Evolutionary conservation across 495 filamentous ascomycete species (phyloP), one percentile per base, ranked within the genome.

Genomic region (Neurospora africana): DNA sequence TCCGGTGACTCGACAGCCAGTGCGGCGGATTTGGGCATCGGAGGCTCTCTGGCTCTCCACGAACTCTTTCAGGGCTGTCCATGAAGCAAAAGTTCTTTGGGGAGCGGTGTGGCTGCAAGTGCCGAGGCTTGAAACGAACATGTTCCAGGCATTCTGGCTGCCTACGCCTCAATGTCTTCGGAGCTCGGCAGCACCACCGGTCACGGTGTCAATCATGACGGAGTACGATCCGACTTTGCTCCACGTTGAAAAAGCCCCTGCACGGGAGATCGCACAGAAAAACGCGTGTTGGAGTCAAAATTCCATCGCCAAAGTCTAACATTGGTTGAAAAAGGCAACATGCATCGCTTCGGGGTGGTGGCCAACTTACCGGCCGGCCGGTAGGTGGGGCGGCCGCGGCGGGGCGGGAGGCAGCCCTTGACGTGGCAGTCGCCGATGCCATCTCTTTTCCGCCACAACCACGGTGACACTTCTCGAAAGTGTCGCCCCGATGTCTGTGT

Each of bases 401-500:
- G 47, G 36, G 21, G 68, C 68, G 68, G 72, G 71, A 73, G 72
- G 72, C 72, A 73, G 68, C 72, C 72, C 27, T 73, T 73, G 72
- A 73, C 72, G 72, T 73, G 72, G 68, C 72, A 70, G 39, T 43
- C 70, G 27, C 53, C 53, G 53, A 33, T 61, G 53, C 53, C 27
- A 33, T 61, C 53, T 61, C 21, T 33, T 61, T 61, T 61, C 53
- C 27, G 53, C 53, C 53, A 61, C 53, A 61, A 30, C 53, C 23
- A 61, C 53, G 53, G 53, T 33, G 27, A 61, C 53, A 61, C 53
- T 33, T 61, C 53, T 61, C 53, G 53, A 61, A 61, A 61, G 53
- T 7, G 53, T 61, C 27, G 53, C 23, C 33, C 53, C 53, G 13
- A 61, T 61, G 53, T 61, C 53, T 17, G 23, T 61, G 53, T 19